phyloP scores from a whole-genome alignment of 2,329 filamentous ascomycete species.

The Aspergillus ochraceus region DNA sequence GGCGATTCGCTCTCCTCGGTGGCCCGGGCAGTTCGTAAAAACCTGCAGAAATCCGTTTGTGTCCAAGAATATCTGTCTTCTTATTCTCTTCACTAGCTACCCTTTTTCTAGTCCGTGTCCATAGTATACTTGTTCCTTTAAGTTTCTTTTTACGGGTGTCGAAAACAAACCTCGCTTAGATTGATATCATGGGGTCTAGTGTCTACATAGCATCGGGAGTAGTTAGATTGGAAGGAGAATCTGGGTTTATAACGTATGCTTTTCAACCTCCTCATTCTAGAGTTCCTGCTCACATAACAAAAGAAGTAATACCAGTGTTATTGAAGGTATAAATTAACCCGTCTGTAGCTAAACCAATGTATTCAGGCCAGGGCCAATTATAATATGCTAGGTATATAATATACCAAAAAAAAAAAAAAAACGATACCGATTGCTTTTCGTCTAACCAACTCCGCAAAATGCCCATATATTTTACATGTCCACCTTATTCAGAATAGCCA shows the following conservation, averaged over 20 bases:
- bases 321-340: too few species aligned
- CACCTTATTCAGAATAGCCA: constrained; percentile 56
- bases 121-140: constrained; percentile 25
- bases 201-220: neutral
- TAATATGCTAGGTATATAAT: too few species aligned
- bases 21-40: constrained; percentile 68
- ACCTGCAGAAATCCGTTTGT: neutral
- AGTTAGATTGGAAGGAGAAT: neutral
- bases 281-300: too few species aligned
- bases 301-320: too few species aligned
- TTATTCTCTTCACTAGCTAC: constrained; percentile 21
- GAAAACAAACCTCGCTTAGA: neutral
- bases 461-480: neutral
- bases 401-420: too few species aligned
- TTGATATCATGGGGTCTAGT: neutral
- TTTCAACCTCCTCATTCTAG: neutral
- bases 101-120: constrained; percentile 18
- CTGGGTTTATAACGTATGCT: neutral
- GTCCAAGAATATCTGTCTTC: neutral
- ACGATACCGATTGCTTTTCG: neutral
- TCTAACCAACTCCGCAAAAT: neutral
- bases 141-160: neutral
- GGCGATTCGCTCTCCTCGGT: constrained; percentile 89
- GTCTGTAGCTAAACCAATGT: too few species aligned
- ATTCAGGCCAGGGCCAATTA: too few species aligned